phyloP scores from a whole-genome alignment of 2,329 filamentous ascomycete species.

The Colletotrichum simmondsii region DNA sequence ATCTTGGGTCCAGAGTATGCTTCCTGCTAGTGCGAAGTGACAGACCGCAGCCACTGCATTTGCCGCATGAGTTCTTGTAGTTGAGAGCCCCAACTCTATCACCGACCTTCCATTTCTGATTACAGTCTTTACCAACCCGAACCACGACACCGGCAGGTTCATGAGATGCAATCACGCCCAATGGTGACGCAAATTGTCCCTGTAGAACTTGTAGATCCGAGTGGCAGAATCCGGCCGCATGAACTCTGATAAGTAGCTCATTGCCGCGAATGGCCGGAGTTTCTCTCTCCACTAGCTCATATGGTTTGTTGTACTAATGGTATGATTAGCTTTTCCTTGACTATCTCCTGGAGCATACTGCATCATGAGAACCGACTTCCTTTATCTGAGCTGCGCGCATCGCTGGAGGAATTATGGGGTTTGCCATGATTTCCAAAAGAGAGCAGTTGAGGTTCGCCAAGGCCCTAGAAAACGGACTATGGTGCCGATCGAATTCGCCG shows the following conservation, averaged over 20 bases:
- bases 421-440: not conserved
- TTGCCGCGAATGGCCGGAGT: slow-evolving; percentile 39
- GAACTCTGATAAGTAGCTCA: slow-evolving; percentile 45
- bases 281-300: slow-evolving; percentile 36
- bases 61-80: slow-evolving; percentile 45
- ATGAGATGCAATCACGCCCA: slow-evolving; percentile 47
- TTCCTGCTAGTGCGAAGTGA: slow-evolving; percentile 25
- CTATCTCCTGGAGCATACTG: too few relatives aligned
- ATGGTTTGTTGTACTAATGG: slow-evolving; percentile 43
- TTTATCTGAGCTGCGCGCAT: slow-evolving; percentile 38
- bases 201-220: slow-evolving; percentile 48
- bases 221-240: slow-evolving; percentile 50
- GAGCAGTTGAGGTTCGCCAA: not conserved
- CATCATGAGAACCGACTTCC: slow-evolving; percentile 13
- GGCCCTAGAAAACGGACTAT: not conserved
- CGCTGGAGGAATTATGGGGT: not conserved
- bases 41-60: slow-evolving; percentile 42
- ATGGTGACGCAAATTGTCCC: slow-evolving; percentile 43
- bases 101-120: slow-evolving; percentile 41
- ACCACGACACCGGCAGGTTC: slow-evolving; percentile 48
- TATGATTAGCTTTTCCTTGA: not conserved
- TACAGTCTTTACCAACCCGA: slow-evolving; percentile 39
- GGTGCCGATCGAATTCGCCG: not conserved
- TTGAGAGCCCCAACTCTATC: slow-evolving; percentile 49
- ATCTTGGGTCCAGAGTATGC: slow-evolving; percentile 40